phyloP scores from a whole-genome alignment of 108 stramenopile species.

The Schizochytrium sp. region DNA sequence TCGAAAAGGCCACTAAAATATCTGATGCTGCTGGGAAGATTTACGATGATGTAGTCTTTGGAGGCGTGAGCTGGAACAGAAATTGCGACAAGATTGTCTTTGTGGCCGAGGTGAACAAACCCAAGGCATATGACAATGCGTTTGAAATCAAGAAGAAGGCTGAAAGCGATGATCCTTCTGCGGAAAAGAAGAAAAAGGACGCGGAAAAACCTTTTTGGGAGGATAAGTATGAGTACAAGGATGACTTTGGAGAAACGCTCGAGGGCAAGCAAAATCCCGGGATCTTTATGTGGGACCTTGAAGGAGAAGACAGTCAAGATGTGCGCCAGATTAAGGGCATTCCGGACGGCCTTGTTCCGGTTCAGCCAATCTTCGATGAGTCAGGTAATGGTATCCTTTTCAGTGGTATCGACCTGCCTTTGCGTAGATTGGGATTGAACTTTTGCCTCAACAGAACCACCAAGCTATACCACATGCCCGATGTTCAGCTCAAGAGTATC shows the following conservation, averaged over 20 bases:
- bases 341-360: neutral
- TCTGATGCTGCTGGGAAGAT: conserved; percentile 15
- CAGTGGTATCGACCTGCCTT: neutral
- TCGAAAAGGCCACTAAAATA: neutral
- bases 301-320: neutral
- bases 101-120: neutral
- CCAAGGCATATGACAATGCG: neutral
- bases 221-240: conserved; percentile 4
- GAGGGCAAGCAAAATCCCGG: conserved; percentile 4
- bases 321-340: neutral
- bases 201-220: neutral
- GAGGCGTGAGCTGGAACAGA: conserved; percentile 5
- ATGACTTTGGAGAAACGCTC: conserved; percentile 45
- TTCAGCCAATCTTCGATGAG: neutral
- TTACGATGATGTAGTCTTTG: conserved; percentile 34
- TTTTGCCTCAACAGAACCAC: conserved; percentile 55
- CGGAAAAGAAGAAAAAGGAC: neutral
- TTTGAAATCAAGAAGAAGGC: neutral
- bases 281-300: conserved; percentile 8
- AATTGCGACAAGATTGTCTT: conserved; percentile 20
- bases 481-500: neutral
- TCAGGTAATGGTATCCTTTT: neutral
- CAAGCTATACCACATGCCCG: neutral
- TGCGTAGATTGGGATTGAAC: conserved; percentile 16
- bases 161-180: neutral